Percentiles rank a stretch among this genome's conserved stretches.
Conservation (phyloP, 164 flowering plant species). For the Umbilicus rupestris region DNA sequence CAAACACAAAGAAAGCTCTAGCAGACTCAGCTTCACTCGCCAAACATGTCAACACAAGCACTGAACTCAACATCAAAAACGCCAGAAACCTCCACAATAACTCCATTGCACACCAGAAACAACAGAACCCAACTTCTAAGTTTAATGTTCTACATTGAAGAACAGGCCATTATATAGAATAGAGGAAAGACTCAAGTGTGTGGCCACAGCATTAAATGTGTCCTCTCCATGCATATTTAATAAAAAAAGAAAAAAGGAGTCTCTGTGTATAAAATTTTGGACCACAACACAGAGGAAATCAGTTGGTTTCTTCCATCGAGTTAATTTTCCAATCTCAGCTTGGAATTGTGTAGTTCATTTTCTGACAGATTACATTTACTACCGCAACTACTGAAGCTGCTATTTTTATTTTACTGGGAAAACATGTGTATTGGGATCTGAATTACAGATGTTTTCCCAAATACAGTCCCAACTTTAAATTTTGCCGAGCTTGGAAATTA, state of each 20-base stretch:
- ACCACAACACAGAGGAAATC: slow-evolving; percentile 3
- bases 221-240: neutral
- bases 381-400: too few relatives aligned
- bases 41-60: neutral
- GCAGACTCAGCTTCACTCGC: slow-evolving; percentile 9
- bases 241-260: neutral
- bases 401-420: too few relatives aligned
- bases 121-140: neutral
- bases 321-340: neutral
- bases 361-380: too few relatives aligned
- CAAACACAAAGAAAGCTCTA: slow-evolving; percentile 28
- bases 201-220: neutral
- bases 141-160: neutral
- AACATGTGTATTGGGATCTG: too few relatives aligned
- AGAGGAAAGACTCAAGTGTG: too few relatives aligned
- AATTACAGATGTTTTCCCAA: too few relatives aligned
- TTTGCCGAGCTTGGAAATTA: too few relatives aligned
- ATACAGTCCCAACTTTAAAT: too few relatives aligned
- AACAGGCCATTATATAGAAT: neutral
- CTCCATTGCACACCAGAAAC: neutral
- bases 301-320: neutral
- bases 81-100: neutral
- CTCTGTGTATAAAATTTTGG: neutral
- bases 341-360: too few relatives aligned
- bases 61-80: neutral